phyloP scores from a whole-genome alignment of 208 protist genomes.

The Trypanosoma scelopori region DNA sequence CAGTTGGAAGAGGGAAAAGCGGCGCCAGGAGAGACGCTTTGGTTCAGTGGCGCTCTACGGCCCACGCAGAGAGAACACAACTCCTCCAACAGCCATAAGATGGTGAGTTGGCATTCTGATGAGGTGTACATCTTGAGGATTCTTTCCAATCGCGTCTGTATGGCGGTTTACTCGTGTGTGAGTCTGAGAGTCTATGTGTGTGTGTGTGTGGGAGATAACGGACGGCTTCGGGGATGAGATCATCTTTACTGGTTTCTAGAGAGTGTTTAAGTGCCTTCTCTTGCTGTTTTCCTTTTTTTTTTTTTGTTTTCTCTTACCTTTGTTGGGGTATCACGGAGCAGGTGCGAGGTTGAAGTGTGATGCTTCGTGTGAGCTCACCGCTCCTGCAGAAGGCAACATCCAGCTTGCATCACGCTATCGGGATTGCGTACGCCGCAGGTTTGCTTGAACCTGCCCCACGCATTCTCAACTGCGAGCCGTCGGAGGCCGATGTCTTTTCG shows the following conservation, averaged over 20 bases:
- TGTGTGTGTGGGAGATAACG: too few species aligned
- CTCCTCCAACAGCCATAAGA: background rate
- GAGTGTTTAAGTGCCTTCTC: background rate
- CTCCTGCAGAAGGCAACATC: slow-evolving; percentile 1
- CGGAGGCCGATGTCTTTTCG: background rate
- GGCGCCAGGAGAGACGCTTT: slow-evolving; percentile 10
- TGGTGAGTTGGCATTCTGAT: background rate
- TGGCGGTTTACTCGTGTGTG: too few species aligned
- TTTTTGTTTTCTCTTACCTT: background rate
- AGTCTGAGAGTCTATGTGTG: too few species aligned
- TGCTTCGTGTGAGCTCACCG: slow-evolving; percentile 3
- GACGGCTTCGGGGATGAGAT: background rate
- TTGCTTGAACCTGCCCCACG: background rate
- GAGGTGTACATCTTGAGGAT: background rate
- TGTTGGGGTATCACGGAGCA: background rate
- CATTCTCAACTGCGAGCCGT: background rate
- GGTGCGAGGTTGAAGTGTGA: slow-evolving; percentile 8
- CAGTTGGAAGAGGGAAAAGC: slow-evolving; percentile 16
- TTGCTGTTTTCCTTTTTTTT: slow-evolving; percentile 3
- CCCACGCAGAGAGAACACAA: background rate
- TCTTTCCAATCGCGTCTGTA: too few species aligned
- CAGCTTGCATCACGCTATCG: slow-evolving; percentile 14
- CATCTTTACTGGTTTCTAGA: background rate
- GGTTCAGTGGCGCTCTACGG: background rate
- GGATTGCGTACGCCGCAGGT: slow-evolving; percentile 18